phyloP scores from a whole-genome alignment of 2,329 filamentous ascomycete species.

The Fusarium nygamai region DNA sequence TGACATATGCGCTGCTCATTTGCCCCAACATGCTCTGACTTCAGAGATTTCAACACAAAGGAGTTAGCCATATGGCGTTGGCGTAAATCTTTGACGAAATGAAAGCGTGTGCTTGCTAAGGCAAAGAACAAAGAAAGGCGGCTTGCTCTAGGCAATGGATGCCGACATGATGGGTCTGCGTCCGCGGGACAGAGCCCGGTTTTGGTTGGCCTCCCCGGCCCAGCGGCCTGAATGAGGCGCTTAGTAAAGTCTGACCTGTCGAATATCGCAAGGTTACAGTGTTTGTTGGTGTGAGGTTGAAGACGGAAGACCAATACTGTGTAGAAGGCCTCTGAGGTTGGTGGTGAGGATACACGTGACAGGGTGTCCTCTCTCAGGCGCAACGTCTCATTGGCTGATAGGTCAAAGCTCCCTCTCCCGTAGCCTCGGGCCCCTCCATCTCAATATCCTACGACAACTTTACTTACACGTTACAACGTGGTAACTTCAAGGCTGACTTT shows the following conservation, averaged over 20 bases:
- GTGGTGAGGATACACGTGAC: conserved; percentile 27
- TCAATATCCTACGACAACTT: conserved; percentile 1
- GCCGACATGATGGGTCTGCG: conserved; percentile 6
- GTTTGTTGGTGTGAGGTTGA: conserved; percentile 14
- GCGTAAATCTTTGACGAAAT: conserved; percentile 19
- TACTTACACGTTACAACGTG: not conserved
- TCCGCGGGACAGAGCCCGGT: conserved; percentile 18
- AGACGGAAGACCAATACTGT: conserved; percentile 5
- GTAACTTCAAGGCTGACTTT: conserved; percentile 36
- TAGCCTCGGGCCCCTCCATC: conserved; percentile 8
- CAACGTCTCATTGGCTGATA: conserved; percentile 30
- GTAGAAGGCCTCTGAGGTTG: not conserved
- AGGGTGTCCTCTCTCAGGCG: conserved; percentile 2
- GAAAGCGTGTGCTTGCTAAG: conserved; percentile 37
- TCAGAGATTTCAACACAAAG: conserved; percentile 13
- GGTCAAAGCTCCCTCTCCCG: not conserved
- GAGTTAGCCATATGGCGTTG: conserved; percentile 28
- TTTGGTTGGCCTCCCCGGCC: conserved; percentile 15
- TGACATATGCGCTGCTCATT: conserved; percentile 16
- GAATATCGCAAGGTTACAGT: not conserved
- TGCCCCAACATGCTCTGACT: conserved; percentile 18
- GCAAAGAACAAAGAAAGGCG: conserved; percentile 43
- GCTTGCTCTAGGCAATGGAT: conserved; percentile 29
- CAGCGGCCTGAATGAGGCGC: conserved; percentile 22
- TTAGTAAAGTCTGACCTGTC: not conserved